These are phyloP conservation scores for Stevia rebaudiana DNA, from an alignment of 140 eudicot genomes.

Conservation along the genomic window DNA sequence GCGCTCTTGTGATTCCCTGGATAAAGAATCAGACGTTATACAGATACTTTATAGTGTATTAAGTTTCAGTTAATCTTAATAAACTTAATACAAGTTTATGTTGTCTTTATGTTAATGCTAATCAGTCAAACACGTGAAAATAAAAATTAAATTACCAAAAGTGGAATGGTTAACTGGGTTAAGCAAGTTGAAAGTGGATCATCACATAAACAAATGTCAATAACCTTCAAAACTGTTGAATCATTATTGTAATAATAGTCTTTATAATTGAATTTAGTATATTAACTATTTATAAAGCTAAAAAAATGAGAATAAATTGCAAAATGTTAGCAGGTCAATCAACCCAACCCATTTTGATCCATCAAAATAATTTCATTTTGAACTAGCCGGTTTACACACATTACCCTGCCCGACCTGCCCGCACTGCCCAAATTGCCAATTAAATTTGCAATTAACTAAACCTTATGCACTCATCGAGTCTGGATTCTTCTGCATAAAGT, in stretches of 20 bases:
- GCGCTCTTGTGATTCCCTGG: constrained; percentile 55
- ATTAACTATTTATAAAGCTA: neutral
- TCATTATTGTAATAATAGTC: neutral
- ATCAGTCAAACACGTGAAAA: neutral
- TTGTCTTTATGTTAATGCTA: neutral
- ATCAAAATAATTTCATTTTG: neutral
- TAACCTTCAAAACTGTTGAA: neutral
- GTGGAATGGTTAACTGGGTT: neutral
- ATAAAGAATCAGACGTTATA: constrained; percentile 29
- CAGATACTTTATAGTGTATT: constrained; percentile 6
- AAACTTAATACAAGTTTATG: neutral
- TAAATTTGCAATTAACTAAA: constrained; percentile 27
- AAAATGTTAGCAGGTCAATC: neutral
- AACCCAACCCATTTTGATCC: neutral
- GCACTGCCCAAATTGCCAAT: neutral
- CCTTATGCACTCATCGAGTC: constrained; percentile 70
- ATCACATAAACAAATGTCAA: neutral
- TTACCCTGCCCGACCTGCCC: neutral
- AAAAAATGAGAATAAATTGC: neutral
- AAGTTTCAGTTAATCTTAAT: neutral
- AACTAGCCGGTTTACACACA: neutral
- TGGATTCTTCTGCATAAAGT: constrained; percentile 42
- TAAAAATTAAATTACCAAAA: neutral
- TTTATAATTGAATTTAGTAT: neutral
- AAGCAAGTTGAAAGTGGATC: neutral